Evolutionary conservation across 805 yeast species (phyloP).

Genomic region (Scheffersomyces amazonensis): DNA sequence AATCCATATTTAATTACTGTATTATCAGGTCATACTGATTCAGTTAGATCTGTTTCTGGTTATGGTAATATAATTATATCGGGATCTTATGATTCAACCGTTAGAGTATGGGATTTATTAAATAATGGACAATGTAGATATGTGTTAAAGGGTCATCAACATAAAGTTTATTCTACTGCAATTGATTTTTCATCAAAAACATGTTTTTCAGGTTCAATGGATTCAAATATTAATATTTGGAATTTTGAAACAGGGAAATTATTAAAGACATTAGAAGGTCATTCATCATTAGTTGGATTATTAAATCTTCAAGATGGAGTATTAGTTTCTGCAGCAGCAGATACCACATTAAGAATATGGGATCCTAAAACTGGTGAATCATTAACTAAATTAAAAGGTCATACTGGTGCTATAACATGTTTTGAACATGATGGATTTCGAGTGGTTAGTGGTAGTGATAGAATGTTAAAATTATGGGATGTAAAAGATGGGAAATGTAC

Average conservation of each 20-base stretch:
- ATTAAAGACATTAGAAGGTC: slow-evolving; percentile 75
- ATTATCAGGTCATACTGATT: slow-evolving; percentile 48
- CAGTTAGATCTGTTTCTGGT: slow-evolving; percentile 84
- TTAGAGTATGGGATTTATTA: slow-evolving; percentile 85
- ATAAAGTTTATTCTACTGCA: slow-evolving; percentile 85
- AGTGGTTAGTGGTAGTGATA: slow-evolving; percentile 85
- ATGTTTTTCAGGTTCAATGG: slow-evolving; percentile 91
- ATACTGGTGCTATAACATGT: slow-evolving; percentile 86
- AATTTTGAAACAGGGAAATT: slow-evolving; percentile 74
- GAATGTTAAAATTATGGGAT: slow-evolving; percentile 86
- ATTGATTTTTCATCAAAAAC: slow-evolving; percentile 72
- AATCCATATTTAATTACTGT: slow-evolving; percentile 69
- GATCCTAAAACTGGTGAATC: slow-evolving; percentile 75
- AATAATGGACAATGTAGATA: slow-evolving; percentile 69
- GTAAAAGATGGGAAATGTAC: slow-evolving; percentile 73
- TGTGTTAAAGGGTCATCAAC: slow-evolving; percentile 79
- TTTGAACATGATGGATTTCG: slow-evolving; percentile 84
- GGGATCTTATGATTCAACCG: slow-evolving; percentile 87
- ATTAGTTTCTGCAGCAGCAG: slow-evolving; percentile 94
- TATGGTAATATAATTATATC: slow-evolving; percentile 79
- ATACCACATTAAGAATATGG: slow-evolving; percentile 89
- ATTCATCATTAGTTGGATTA: slow-evolving; percentile 85
- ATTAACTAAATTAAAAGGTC: slow-evolving; percentile 71
- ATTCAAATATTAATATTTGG: slow-evolving; percentile 86
- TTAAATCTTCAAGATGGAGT: slow-evolving; percentile 72